Base-by-base conservation (phyloP, 768 basidiomycete genomes). In the Tephrocybe sp. region DNA sequence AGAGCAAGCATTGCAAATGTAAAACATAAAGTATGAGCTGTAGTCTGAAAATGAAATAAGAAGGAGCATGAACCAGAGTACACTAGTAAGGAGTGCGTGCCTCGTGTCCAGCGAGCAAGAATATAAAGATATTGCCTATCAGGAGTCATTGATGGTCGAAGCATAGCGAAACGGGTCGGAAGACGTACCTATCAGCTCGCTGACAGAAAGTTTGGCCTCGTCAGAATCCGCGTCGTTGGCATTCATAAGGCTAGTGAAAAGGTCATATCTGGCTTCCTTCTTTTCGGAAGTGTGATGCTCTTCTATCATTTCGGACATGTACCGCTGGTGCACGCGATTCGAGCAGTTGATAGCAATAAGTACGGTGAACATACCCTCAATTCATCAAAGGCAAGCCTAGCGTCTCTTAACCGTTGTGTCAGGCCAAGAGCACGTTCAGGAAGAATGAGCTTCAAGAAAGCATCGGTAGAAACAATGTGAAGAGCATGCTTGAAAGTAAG, bases 31-130 rank as follows among this genome's bases (percentile, higher is more conserved):
- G 72, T 69, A 50, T 72, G 70, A 9, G 70, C 69, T 0, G 72
- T 66, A 3, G 73, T 72, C 71, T 74, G 4, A 15, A 31, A 31
- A 19, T 24, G 11, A 42, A n/a, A 33, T 23, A 24, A 18, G 12
- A 30, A 4, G 27, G n/a, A n/a, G n/a, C n/a, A n/a, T n/a, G n/a
- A 21, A 41, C 8, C 31, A 15, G 15, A 21, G 8, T 25, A 12
- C 16, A 15, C 9, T 11, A 19, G 5, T 19, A 2, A 22, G 23
- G 3, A 18, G n/a, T 11, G 51, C 58, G 13, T 49, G 79, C 79
- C 67, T 82, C 82, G 49, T 83, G 79, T 8, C 83, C 82, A 19
- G 83, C 84, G 18, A 86, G 60, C n/a, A 84, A 57, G 50, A 75
- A 77, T 16, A 76, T 71, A 45, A 72, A 77, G n/a, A 75, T 68